Evolutionary conservation across 768 basidiomycete species (phyloP), one percentile per base, ranked within the genome.

Genomic region (Xerocomus brunneocitrinus): DNA sequence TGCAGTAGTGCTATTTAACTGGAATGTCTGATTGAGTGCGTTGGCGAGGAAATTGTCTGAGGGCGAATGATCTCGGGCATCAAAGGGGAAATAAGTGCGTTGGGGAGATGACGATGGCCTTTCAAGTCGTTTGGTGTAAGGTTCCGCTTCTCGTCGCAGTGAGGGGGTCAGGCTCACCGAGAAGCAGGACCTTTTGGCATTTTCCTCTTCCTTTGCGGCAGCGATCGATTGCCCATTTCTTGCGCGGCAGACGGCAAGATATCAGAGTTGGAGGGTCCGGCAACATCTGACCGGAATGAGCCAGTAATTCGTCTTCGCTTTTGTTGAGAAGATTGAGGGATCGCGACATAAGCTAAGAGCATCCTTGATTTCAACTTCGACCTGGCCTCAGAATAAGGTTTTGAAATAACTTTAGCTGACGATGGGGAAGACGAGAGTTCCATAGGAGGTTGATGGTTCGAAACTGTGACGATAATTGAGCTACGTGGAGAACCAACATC

Each of bases 91-190:
- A 24, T 34, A 39, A 2, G 27, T 16, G 4, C 40, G 51, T 49
- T 58, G 51, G 42, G 36, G 35, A n/a, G 50, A 40, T 39, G 27
- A 44, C 36, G 52, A 19, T 36, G 22, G 54, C 56, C 66, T 67
- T 68, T 63, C 54, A 57, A 61, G 63, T 58, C 40, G 56, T 36
- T 24, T 56, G 53, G 52, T 56, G 42, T 66, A 49, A 66, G 65
- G 61, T 55, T 63, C 59, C 61, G 57, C 65, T 68, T 63, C 66
- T 55, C 48, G 57, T 36, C 34, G 52, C 63, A 67, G 66, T 63
- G 65, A 66, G 65, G 53, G 57, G 53, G 60, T 52, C 52, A 50
- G 54, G 59, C 66, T 67, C 62, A 67, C 66, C 65, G 67, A 58
- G 66, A 62, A 69, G 59, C 65, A 55, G 62, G 46, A 58, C 66